phyloP scores from a whole-genome alignment of 2,329 filamentous ascomycete species.

The Pyricularia grisea region DNA sequence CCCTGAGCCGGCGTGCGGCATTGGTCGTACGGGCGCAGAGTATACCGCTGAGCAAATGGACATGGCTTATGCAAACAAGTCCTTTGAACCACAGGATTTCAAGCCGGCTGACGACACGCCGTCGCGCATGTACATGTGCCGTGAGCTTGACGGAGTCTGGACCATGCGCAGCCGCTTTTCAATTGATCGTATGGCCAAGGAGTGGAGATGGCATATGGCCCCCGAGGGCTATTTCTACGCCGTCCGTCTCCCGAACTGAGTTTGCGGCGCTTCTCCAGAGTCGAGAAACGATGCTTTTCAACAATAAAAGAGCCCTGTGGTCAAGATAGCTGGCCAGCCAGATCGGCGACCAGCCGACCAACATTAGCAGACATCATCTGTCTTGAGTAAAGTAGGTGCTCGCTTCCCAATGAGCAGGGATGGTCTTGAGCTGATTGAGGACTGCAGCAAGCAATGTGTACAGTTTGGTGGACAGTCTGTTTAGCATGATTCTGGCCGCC shows the following conservation, averaged over 20 bases:
- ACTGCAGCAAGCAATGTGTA: not conserved
- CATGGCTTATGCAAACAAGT: constrained; percentile 37
- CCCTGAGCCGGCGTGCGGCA: constrained; percentile 38
- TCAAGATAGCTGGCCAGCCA: not conserved
- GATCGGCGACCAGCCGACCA: not conserved
- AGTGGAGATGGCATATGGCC: constrained; percentile 50
- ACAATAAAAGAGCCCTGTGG: not conserved
- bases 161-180: constrained; percentile 48
- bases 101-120: constrained; percentile 53
- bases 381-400: not conserved
- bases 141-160: constrained; percentile 52
- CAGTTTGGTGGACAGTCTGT: not conserved
- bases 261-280: not conserved
- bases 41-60: constrained; percentile 35
- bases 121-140: constrained; percentile 50
- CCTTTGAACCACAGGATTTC: constrained; percentile 51
- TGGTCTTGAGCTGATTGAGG: not conserved
- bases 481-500: not conserved
- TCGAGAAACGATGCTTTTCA: not conserved
- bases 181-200: constrained; percentile 44
- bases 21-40: constrained; percentile 41
- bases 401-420: not conserved
- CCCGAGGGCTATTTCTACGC: constrained; percentile 52
- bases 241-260: constrained; percentile 36
- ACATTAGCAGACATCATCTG: not conserved